Evolutionary conservation across 164 flowering plant species (phyloP).

Genomic region (Pachysandra terminalis): DNA sequence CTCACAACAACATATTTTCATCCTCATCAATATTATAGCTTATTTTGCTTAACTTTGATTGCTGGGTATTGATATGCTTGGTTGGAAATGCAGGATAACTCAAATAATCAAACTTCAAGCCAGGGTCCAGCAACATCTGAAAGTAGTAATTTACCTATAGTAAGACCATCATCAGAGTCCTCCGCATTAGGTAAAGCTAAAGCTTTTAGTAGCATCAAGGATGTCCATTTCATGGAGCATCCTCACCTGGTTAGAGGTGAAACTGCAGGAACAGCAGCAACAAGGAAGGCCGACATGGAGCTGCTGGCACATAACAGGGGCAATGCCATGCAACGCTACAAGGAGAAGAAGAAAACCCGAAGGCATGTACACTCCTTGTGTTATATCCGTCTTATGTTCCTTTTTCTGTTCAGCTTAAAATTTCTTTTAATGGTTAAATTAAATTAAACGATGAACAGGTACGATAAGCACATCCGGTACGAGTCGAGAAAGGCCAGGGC

Average conservation of each 20-base stretch:
- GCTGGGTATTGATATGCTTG: conserved; percentile 1
- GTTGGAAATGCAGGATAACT: conserved; percentile 36
- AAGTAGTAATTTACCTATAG: conserved; percentile 47
- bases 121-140: conserved; percentile 70
- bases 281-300: conserved; percentile 53
- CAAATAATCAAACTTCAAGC: conserved; percentile 33
- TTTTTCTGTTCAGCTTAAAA: background rate
- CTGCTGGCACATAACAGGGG: conserved; percentile 80
- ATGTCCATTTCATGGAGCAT: conserved; percentile 44
- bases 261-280: conserved; percentile 20
- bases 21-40: background rate
- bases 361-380: conserved; percentile 35
- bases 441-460: conserved; percentile 34
- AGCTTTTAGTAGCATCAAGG: conserved; percentile 28
- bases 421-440: background rate
- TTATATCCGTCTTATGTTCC: background rate
- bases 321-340: conserved; percentile 92
- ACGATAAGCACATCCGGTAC: conserved; percentile 88
- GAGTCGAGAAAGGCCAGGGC: conserved; percentile 97
- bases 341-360: conserved; percentile 82
- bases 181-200: conserved; percentile 30
- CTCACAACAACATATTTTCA: background rate
- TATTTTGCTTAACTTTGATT: background rate
- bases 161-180: conserved; percentile 29
- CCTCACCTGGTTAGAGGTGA: conserved; percentile 28